phyloP scores from a whole-genome alignment of 371 early-diverging fungal genomes.

The Syncephalis plumigaleata region DNA sequence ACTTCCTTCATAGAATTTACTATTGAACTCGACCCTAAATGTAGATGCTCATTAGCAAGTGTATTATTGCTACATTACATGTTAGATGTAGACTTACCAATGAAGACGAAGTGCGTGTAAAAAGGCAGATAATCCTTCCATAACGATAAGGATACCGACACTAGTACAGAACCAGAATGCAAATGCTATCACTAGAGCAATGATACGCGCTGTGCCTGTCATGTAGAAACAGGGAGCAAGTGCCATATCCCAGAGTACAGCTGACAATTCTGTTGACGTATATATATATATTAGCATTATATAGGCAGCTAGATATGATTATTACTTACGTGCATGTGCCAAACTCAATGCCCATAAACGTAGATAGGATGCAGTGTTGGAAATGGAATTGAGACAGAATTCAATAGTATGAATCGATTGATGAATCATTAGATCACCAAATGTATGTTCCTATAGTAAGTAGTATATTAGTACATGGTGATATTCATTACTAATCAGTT shows the following conservation, averaged over 20 bases:
- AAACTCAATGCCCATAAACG: conserved; percentile 99
- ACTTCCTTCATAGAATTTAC: conserved; percentile 90
- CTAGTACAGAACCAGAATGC: conserved; percentile 74
- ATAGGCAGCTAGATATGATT: not conserved
- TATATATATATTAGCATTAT: not conserved
- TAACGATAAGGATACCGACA: conserved; percentile 71
- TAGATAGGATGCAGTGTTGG: conserved; percentile 98
- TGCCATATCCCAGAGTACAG: conserved; percentile 95
- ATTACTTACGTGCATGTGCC: conserved; percentile 74
- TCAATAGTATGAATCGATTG: conserved; percentile 99
- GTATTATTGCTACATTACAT: not conserved
- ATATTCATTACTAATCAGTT: too few species aligned
- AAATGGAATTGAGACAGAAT: conserved; percentile 95
- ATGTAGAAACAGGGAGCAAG: conserved; percentile 46
- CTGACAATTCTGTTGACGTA: conserved; percentile 56
- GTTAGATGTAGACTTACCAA: conserved; percentile 69
- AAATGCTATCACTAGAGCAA: conserved; percentile 58
- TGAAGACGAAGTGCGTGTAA: conserved; percentile 98
- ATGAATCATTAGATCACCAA: conserved; percentile 88
- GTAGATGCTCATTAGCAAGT: not conserved
- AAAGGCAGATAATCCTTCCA: conserved; percentile 98
- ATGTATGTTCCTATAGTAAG: conserved; percentile 28
- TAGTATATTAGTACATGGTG: not conserved
- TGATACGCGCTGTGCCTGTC: conserved; percentile 18
- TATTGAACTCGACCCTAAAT: conserved; percentile 86